Conservation (phyloP, 2,329 filamentous ascomycete species). For the Diaporthe citri region DNA sequence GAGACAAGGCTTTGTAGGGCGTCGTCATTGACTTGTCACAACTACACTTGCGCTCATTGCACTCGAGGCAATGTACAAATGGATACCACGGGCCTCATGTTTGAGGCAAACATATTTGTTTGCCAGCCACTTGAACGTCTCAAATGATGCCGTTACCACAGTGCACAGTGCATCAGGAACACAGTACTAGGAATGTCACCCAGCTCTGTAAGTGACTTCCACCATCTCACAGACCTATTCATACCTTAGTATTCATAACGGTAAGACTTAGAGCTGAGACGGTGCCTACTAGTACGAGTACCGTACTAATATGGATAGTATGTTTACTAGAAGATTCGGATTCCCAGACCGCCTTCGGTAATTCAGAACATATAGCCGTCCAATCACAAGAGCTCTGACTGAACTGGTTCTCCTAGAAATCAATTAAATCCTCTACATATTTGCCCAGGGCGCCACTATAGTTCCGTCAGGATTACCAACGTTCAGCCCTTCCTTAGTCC, state of each 20-base stretch:
- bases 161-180: neutral
- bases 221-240: neutral
- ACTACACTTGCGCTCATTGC: no score
- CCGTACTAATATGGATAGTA: neutral
- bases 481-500: no score
- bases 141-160: neutral
- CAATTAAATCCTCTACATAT: no score
- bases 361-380: neutral
- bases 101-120: neutral
- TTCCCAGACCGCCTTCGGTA: neutral
- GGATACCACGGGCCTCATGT: neutral
- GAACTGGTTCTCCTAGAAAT: neutral
- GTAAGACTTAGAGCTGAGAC: neutral
- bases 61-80: neutral
- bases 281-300: neutral
- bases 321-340: no score
- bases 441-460: no score
- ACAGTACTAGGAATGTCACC: neutral
- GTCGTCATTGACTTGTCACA: no score
- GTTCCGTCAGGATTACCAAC: no score
- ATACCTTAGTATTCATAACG: neutral
- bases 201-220: neutral
- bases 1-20: neutral
- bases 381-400: neutral
- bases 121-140: neutral